These are phyloP conservation scores for Helotiales sp. DNA, from an alignment of 2,329 filamentous ascomycete species.

Conservation along the genomic window DNA sequence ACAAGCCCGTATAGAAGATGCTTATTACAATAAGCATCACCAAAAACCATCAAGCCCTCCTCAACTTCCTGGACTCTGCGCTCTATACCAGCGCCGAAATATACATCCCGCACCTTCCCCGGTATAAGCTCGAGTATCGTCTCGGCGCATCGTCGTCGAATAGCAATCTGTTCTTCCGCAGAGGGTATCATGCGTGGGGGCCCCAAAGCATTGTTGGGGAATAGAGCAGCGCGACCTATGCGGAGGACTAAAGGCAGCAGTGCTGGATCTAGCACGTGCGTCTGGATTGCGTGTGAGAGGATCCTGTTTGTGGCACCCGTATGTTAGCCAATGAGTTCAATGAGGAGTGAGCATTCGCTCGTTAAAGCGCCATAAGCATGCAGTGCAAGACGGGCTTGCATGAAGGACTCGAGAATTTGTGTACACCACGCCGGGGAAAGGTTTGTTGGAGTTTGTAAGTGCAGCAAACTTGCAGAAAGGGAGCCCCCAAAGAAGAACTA, in stretches of 20 bases:
- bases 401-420: constrained; percentile 1
- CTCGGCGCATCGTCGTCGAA: constrained; percentile 67
- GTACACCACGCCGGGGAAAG: constrained; percentile 2
- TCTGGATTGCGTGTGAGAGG: constrained; percentile 57
- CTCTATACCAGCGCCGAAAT: constrained; percentile 43
- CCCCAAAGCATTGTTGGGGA: constrained; percentile 80
- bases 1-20: constrained; percentile 82
- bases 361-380: constrained; percentile 7
- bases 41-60: constrained; percentile 69
- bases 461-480: constrained; percentile 8
- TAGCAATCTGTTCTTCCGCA: constrained; percentile 57
- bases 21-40: constrained; percentile 87
- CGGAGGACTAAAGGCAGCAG: constrained; percentile 67
- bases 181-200: constrained; percentile 62
- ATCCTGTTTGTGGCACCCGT: constrained; percentile 28
- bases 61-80: constrained; percentile 40
- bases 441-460: constrained; percentile 7
- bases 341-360: not conserved
- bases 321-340: constrained; percentile 21
- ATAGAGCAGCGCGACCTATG: constrained; percentile 74
- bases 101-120: constrained; percentile 33
- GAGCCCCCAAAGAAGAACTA: constrained; percentile 1
- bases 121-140: constrained; percentile 52
- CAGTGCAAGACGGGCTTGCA: constrained; percentile 11
- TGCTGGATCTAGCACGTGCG: constrained; percentile 60